Conservation (phyloP, 345 rosid species). For the Litchi chinensis region DNA sequence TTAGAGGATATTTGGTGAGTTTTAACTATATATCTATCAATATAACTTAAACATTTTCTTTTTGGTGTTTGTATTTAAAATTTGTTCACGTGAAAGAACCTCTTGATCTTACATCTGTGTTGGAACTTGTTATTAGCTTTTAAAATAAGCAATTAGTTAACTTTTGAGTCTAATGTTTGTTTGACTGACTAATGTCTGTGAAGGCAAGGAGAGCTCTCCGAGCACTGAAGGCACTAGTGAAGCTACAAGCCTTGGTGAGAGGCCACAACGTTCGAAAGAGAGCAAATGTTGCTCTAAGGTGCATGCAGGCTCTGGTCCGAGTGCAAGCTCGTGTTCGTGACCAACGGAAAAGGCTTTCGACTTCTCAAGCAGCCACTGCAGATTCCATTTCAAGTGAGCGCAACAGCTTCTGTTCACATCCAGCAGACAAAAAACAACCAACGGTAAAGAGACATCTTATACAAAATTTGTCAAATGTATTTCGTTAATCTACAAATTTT, state of each 20-base stretch:
- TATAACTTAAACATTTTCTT: no score
- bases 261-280: constrained; percentile 75
- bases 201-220: constrained; percentile 81
- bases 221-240: constrained; percentile 77
- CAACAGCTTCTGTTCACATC: constrained; percentile 24
- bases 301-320: constrained; percentile 74
- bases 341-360: constrained; percentile 48
- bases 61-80: no score
- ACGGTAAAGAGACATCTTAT: no score
- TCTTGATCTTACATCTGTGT: neutral
- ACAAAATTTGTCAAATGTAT: no score
- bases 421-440: constrained; percentile 17
- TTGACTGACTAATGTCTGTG: neutral
- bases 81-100: no score
- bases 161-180: neutral
- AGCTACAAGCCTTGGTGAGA: constrained; percentile 91
- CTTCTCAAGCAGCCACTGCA: constrained; percentile 29
- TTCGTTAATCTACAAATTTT: no score
- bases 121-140: neutral
- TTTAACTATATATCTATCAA: neutral
- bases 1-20: constrained; percentile 81
- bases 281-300: constrained; percentile 62
- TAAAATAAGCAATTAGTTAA: no score
- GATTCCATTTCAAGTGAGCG: constrained; percentile 39
- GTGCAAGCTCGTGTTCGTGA: constrained; percentile 69